phyloP scores from a whole-genome alignment of 106 monocot genomes.

The Alisma plantagoaquatica region DNA sequence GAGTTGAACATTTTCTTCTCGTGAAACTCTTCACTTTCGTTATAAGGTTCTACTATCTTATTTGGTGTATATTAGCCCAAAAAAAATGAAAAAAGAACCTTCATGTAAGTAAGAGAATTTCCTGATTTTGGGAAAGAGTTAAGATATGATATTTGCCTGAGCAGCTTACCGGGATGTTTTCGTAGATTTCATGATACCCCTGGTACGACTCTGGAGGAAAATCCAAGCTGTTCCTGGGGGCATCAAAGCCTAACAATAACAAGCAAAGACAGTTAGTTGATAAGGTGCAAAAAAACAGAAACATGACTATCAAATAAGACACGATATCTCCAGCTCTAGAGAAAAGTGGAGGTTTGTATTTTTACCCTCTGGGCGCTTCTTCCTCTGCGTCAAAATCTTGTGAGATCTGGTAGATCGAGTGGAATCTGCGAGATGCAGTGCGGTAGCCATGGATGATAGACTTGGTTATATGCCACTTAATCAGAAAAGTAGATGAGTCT shows the following conservation, averaged over 20 bases:
- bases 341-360: background rate
- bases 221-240: conserved; percentile 6
- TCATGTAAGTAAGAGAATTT: background rate
- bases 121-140: background rate
- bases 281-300: background rate
- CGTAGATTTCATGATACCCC: too few species aligned
- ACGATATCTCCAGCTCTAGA: background rate
- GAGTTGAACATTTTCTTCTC: too few species aligned
- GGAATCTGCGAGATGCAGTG: background rate
- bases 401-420: background rate
- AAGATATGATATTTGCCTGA: too few species aligned
- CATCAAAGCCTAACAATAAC: conserved; percentile 5
- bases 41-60: too few species aligned
- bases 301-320: background rate
- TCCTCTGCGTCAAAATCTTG: background rate
- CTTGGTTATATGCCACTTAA: too few species aligned
- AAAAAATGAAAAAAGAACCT: background rate
- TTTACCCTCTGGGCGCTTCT: background rate
- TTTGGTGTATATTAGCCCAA: too few species aligned
- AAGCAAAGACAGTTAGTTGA: background rate
- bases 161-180: too few species aligned
- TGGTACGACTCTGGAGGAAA: background rate
- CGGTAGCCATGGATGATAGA: background rate
- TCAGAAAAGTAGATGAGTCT: too few species aligned
- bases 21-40: too few species aligned